Evolutionary conservation across 2,329 filamentous ascomycete species (phyloP), one percentile per base, ranked within the genome.

Genomic region (Xylariaceae sp.): DNA sequence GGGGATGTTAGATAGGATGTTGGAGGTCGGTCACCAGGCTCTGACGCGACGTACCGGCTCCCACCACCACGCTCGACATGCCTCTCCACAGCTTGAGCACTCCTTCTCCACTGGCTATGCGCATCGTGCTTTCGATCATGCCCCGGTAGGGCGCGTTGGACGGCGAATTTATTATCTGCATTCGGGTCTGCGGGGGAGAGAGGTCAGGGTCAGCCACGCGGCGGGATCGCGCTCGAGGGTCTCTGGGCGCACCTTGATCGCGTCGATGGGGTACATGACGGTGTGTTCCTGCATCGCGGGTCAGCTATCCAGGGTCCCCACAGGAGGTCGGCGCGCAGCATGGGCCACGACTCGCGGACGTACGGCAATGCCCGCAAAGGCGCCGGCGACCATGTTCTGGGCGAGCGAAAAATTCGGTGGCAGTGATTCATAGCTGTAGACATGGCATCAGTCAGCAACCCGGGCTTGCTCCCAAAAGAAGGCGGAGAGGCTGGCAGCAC

Each of bases 221-320:
- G n/a, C n/a, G n/a, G n/a, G n/a, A n/a, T n/a, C n/a, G n/a, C n/a
- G n/a, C n/a, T n/a, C n/a, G n/a, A n/a, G n/a, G n/a, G n/a, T n/a
- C n/a, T n/a, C n/a, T n/a, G 25, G 28, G 29, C 59, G 46, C 48
- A 95, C 92, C 83, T 98, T 98, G 58, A 98, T 83, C 49, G 94
- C 78, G 67, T 98, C 92, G 56, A 98, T 84, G 14, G 92, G 92
- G 58, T 98, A 98, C 92, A 98, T 96, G 53, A 94, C 89, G 39
- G 90, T 93, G 63, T 96, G 90, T 67, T 96, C 90, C 89, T 95
- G 32, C 40, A 15, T 17, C 17, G 12, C 5, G 22, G n/a, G 26
- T 22, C 14, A 19, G 19, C 16, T 31, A 5, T 13, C 26, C n/a
- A 19, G 19, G 19, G 11, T 15, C 4, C 13, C 19, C 5, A 13